A percentile compares a stretch with the other conserved stretches of the same genome.
Evolutionary conservation across 1,284 basidiomycete genomes (phyloP).

Genomic region (Coniferiporia weirii): DNA sequence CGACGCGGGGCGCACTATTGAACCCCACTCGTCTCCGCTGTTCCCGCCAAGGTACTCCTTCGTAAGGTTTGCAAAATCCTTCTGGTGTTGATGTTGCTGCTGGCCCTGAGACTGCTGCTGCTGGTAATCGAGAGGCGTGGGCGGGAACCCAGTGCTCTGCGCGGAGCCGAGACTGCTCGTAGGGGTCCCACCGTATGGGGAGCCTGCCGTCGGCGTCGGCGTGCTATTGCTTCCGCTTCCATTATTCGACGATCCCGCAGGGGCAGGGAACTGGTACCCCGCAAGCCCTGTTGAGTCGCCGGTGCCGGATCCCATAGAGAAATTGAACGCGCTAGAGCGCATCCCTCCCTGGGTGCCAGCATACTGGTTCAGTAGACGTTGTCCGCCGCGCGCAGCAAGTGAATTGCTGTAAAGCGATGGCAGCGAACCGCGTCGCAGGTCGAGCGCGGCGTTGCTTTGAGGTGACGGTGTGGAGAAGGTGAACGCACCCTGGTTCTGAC

Average conservation of each 20-base stretch:
- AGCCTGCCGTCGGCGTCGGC: constrained; percentile 6
- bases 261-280: constrained; percentile 16
- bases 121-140: constrained; percentile 11
- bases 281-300: constrained; percentile 3
- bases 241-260: neutral
- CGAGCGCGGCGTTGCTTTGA: constrained; percentile 22
- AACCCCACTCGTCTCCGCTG: constrained; percentile 3
- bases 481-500: neutral
- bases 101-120: constrained; percentile 5
- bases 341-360: too few relatives aligned
- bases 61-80: neutral
- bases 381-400: constrained; percentile 27
- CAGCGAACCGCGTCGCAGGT: constrained; percentile 57
- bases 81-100: too few relatives aligned
- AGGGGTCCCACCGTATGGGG: neutral
- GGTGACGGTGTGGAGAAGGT: constrained; percentile 2
- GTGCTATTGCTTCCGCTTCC: neutral
- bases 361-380: too few relatives aligned
- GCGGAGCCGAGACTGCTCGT: neutral
- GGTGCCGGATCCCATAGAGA: neutral
- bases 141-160: constrained; percentile 11
- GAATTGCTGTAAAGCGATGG: constrained; percentile 52
- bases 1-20: neutral
- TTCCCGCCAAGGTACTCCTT: neutral
- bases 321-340: too few relatives aligned